A percentile compares a stretch with the other conserved stretches of the same genome.
phyloP scores from a whole-genome alignment of 768 basidiomycete genomes.

The Amanita rimosa region DNA sequence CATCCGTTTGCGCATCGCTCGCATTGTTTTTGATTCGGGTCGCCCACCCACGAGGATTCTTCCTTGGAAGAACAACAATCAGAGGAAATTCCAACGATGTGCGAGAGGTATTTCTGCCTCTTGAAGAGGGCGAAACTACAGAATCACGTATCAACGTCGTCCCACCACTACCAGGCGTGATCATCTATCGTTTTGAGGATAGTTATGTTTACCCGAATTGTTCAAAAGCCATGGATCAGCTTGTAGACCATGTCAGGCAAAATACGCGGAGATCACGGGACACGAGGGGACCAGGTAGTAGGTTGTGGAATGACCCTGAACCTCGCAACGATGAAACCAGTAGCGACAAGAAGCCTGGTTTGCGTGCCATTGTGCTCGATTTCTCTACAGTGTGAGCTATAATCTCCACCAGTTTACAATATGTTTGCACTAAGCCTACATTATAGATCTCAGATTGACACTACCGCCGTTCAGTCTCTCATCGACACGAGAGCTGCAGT shows the following conservation, averaged over 20 bases:
- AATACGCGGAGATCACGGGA: conserved; percentile 72
- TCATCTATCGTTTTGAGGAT: conserved; percentile 91
- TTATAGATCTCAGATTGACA: conserved; percentile 74
- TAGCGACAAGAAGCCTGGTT: conserved; percentile 46
- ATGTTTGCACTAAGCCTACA: background rate
- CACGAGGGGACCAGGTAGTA: conserved; percentile 53
- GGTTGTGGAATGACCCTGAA: conserved; percentile 93
- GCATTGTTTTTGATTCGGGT: conserved; percentile 77
- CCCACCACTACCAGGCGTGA: conserved; percentile 73
- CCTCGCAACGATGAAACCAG: conserved; percentile 38
- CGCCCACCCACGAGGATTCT: conserved; percentile 79
- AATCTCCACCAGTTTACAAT: background rate
- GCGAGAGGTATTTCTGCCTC: conserved; percentile 81
- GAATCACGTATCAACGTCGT: conserved; percentile 63
- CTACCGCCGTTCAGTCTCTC: conserved; percentile 83
- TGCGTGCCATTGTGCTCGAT: conserved; percentile 87
- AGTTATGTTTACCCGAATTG: conserved; percentile 81
- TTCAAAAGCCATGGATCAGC: conserved; percentile 50
- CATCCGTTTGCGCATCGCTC: conserved; percentile 70
- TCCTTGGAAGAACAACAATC: conserved; percentile 79
- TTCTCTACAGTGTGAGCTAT: conserved; percentile 66
- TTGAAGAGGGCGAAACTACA: conserved; percentile 46
- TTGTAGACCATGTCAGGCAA: conserved; percentile 76
- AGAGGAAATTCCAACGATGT: conserved; percentile 22
- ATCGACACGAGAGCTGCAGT: conserved; percentile 81